A percentile compares a stretch with the other conserved stretches of the same genome.
Evolutionary conservation across 176 grass and related monocot genomes (phyloP).

Genomic region (Microstegium vimineum): DNA sequence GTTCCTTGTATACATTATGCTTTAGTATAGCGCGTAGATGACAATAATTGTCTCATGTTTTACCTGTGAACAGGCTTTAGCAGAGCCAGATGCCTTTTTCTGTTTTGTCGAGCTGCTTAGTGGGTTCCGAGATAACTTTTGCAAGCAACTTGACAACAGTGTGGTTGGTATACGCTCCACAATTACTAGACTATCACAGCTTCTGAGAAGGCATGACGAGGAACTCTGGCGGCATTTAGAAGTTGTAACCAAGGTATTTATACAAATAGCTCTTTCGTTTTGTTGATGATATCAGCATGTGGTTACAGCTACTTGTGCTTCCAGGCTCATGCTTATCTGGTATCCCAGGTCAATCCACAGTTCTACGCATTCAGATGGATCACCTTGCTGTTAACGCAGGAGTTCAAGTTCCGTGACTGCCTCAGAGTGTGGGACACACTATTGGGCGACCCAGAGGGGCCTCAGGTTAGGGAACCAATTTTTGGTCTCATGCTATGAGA

Average conservation of each 20-base stretch:
- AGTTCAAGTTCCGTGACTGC: constrained; percentile 84
- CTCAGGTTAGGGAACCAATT: constrained; percentile 44
- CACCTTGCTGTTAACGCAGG: constrained; percentile 84
- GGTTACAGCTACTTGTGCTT: neutral
- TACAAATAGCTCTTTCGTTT: constrained; percentile 2
- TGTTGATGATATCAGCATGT: neutral
- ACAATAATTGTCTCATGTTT: neutral
- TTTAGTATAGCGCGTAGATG: neutral
- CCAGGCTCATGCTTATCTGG: neutral
- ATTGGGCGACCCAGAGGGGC: constrained; percentile 77
- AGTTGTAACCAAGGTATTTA: constrained; percentile 76
- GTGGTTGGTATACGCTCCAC: constrained; percentile 88
- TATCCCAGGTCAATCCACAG: constrained; percentile 83
- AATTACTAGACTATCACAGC: constrained; percentile 77
- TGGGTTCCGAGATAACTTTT: constrained; percentile 94
- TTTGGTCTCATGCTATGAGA: neutral
- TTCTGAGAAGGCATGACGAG: constrained; percentile 93
- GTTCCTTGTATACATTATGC: neutral
- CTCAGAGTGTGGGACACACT: constrained; percentile 81
- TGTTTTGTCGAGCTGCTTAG: constrained; percentile 90
- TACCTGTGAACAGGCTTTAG: constrained; percentile 45
- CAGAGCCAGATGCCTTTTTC: constrained; percentile 86
- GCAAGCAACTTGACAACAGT: constrained; percentile 95
- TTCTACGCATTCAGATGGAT: constrained; percentile 99
- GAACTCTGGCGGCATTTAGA: constrained; percentile 99